Base-by-base conservation (phyloP, 441 rosid species). In the Gossypium davidsonii region DNA sequence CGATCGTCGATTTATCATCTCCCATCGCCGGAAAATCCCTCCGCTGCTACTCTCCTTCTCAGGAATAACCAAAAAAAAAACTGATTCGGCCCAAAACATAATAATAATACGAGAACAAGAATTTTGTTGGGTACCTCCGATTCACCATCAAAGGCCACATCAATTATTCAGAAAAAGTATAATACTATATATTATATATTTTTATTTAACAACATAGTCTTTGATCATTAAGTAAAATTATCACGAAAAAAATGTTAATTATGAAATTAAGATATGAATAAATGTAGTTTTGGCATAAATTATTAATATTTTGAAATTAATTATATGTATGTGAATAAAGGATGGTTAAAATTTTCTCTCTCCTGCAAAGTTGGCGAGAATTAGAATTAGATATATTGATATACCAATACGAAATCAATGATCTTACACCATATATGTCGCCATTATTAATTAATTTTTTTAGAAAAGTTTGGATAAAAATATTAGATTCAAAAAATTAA, bases 1-100 rank as follows among this genome's bases (percentile, higher is more conserved):
- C 86, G 82, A 82, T 88, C 84, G 85, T 76, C 67, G 94, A 84
- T 82, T 88, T 90, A 48, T 90, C 91, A 83, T 92, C 97, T 75
- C 90, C 97, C 93, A 92, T 90, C 55, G 67, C 79, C 63, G 72
- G 65, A 52, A 67, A n/a, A 62, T 39, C 63, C 52, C 66, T 39
- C 23, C 10, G 5, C 15, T 26, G 11, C 8, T 49, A 67, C 11
- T 49, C 31, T 11, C 12, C 26, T 20, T 23, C 3, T 9, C 63
- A 18, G 55, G 51, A 70, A 70, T 59, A 34, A 28, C 2, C 4
- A 20, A 63, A 79, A 66, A 79, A 68, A 83, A 60, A 68, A 78
- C 82, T 66, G 55, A 10, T 44, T 58, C 55, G 17, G 34, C 15
- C 11, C 23, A 10, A 8, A n/a, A 15, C 56, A 0, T 15, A 52